phyloP scores from a whole-genome alignment of 257 asterid genomes.

The Solanum infundibuliforme region DNA sequence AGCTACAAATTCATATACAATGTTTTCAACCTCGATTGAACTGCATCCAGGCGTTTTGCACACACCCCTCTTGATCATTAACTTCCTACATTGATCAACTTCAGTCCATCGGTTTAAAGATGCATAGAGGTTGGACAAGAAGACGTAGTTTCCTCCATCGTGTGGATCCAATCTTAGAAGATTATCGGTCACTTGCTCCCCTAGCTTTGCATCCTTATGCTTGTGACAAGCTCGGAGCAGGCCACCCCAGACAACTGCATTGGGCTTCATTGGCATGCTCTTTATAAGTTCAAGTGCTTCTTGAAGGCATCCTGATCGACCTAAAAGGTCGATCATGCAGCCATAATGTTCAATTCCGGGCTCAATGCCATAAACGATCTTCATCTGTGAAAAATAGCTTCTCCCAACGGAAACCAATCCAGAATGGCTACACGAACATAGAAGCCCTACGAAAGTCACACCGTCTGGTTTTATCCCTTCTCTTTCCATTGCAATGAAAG shows the following conservation, averaged over 20 bases:
- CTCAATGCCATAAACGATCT: conserved; percentile 9
- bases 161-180: conserved; percentile 18
- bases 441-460: conserved; percentile 19
- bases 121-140: conserved; percentile 19
- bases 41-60: conserved; percentile 20
- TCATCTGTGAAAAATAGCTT: conserved; percentile 16
- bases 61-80: conserved; percentile 20
- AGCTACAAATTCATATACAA: conserved; percentile 12
- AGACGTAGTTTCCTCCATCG: conserved; percentile 25
- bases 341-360: conserved; percentile 32
- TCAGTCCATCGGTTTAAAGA: conserved; percentile 16
- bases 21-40: conserved; percentile 15
- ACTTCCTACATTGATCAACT: conserved; percentile 14
- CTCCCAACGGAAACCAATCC: conserved; percentile 20
- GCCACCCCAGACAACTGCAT: conserved; percentile 26
- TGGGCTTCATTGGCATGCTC: conserved; percentile 21
- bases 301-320: conserved; percentile 20
- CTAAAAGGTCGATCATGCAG: conserved; percentile 26
- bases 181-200: conserved; percentile 17
- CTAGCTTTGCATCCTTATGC: conserved; percentile 9
- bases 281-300: conserved; percentile 23
- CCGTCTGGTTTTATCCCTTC: conserved; percentile 21
- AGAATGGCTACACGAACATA: conserved; percentile 22
- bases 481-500: conserved; percentile 16
- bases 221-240: conserved; percentile 9